Base-by-base conservation (phyloP, 2,329 filamentous ascomycete species). In the Cercospora zeina region DNA sequence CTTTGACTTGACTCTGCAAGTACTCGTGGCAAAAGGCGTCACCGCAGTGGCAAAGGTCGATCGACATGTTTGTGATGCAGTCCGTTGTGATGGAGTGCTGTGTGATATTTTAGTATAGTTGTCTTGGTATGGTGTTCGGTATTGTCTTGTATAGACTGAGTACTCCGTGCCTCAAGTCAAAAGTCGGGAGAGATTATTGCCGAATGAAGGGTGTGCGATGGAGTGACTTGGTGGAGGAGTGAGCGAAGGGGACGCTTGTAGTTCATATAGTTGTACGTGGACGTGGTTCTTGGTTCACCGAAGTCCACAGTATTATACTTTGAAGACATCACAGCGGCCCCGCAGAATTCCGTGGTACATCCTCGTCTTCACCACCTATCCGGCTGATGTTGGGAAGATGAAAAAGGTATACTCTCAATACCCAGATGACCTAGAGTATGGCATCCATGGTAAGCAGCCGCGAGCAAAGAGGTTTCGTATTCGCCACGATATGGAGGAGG, bases 371-470 rank as follows among this genome's bases (percentile, higher is more conserved):
- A 31, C 19, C 54, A 24, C 21, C 34, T 27, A 42, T n/a, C 21
- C 54, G 19, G 19, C 19, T 39, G 31, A 16, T 39, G 19, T 42
- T 10, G n/a, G 21, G 34, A 30, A 30, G 14, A 42, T 30, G 10
- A n/a, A 2, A 16, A 39, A 30, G 16, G 34, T 33, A 56, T 3
- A 10, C 33, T 39, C 36, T 45, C 54, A 42, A 56, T 45, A 14
- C 31, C 54, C 19, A 56, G 19, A 16, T 56, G 54, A 36, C 54
- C 54, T 56, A 56, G 33, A 16, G 30, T 14, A 56, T 19, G 37
- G n/a, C 16, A 16, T 39, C 19, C 16, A 39, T 30, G 21, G 34
- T 39, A 39, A 56, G 34, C 54, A 56, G 54, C 54, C 10, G 31
- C 54, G 21, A 19, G 21, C 34, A n/a, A 37, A 7, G 34, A 19